Evolutionary conservation across 768 basidiomycete genomes (phyloP), one percentile per base, ranked within the genome.

Genomic region (Suillus ampliporus): DNA sequence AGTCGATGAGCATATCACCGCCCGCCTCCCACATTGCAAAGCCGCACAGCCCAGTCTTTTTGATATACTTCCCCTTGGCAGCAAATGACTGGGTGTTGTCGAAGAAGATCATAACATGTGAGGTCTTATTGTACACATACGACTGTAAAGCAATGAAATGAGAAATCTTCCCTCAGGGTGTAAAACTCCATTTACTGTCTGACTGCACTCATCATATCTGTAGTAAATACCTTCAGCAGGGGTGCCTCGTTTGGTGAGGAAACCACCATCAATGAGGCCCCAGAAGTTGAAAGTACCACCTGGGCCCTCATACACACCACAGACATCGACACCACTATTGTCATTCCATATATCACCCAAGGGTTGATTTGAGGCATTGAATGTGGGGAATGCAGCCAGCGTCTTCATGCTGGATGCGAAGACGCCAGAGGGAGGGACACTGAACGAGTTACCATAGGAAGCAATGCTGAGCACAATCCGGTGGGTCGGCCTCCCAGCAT

Each of bases 401-500:
- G 69, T 77, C 5, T 64, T 50, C 21, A 82, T 77, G 34, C 68
- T 71, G 21, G 68, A 57, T 4, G 70, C 64, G 62, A 83, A 68
- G 1, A 85, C 85, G 43, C 76, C 69, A 10, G 63, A 66, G 4
- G 71, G 52, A 4, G 80, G 69, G 44, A 84, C 80, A 9, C 56
- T 64, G 79, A 81, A 95, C 10, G 92, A 87, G 73, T 92, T 92
- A 0, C 94, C 94, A 76, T 94, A 96, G 5, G 89, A 76, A 10
- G 94, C 85, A 3, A 96, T 86, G 56, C 92, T 93, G 9, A 97
- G 84, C 15, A 94, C 85, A 63, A 96, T 90, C 77, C 89, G 73
- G 61, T 65, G 2, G n/a, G 76, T 71, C 1, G 94, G 91, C 69
- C 97, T 89, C 5, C 92, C 91, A 44, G 94, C 94, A 1, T 73